Conservation (phyloP, 192 early-diverging fungal genomes). For the Coemansia sp. region DNA sequence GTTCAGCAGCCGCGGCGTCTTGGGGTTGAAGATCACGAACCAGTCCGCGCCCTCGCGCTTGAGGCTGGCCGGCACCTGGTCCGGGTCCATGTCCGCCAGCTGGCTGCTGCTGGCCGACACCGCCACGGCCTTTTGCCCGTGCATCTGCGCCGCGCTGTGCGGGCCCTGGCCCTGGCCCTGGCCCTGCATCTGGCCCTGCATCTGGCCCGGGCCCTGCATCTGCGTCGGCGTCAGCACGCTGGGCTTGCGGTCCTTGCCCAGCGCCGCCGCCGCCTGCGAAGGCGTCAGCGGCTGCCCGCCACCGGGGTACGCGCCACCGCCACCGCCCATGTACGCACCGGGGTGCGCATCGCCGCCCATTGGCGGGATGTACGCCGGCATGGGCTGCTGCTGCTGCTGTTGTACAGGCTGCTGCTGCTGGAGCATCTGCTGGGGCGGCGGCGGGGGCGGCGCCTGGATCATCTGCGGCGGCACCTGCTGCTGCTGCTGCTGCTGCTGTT, state of each 20-base stretch:
- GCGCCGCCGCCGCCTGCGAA: constrained; percentile 35
- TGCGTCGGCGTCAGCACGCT: constrained; percentile 54
- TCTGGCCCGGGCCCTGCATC: no score
- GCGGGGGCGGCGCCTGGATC: constrained; percentile 46
- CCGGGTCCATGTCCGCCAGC: constrained; percentile 79
- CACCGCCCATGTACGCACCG: constrained; percentile 43
- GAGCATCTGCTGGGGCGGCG: constrained; percentile 37
- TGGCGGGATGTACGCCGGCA: constrained; percentile 26
- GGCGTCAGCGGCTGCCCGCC: constrained; percentile 56
- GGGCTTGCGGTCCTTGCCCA: constrained; percentile 54
- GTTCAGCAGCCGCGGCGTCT: constrained; percentile 62
- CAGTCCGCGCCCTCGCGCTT: constrained; percentile 87
- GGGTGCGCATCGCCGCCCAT: constrained; percentile 39
- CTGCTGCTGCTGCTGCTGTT: constrained; percentile 57
- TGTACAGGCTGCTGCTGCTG: constrained; percentile 29
- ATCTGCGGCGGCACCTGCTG: constrained; percentile 50
- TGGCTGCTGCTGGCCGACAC: constrained; percentile 41
- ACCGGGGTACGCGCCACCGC: constrained; percentile 53
- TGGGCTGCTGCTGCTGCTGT: constrained; percentile 60
- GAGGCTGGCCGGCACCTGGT: constrained; percentile 70
- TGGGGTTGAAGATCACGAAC: constrained; percentile 83
- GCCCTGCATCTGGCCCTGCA: no score
- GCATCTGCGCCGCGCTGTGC: no score
- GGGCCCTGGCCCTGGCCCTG: no score
- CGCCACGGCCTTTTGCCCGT: no score